These are phyloP conservation scores for Dissoconium aciculare DNA, from an alignment of 2,329 filamentous ascomycete species.

Conservation along the genomic window DNA sequence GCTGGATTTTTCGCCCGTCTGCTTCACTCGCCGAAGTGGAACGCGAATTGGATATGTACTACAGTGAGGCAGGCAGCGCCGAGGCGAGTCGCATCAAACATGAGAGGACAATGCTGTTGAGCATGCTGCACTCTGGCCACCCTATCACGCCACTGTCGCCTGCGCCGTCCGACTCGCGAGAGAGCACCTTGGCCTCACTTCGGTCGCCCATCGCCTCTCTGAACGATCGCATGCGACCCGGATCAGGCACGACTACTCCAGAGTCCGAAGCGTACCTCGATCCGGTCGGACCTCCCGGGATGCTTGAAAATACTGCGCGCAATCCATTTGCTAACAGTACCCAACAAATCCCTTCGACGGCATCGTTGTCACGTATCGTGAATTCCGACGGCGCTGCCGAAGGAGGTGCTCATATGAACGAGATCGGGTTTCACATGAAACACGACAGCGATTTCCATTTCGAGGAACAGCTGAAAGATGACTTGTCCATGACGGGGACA, in stretches of 20 bases:
- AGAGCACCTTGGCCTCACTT: slow-evolving; percentile 3
- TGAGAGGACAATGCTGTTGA: slow-evolving; percentile 18
- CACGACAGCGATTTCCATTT: no score
- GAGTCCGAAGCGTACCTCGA: slow-evolving; percentile 17
- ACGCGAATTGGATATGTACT: background rate
- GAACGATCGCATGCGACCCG: background rate
- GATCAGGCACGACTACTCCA: slow-evolving; percentile 8
- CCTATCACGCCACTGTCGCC: slow-evolving; percentile 19
- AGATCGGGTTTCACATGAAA: no score
- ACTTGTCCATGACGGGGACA: background rate
- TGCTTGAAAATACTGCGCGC: slow-evolving; percentile 16
- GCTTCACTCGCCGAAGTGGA: background rate
- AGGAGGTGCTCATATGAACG: no score
- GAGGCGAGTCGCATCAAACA: slow-evolving; percentile 26
- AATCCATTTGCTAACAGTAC: slow-evolving; percentile 31
- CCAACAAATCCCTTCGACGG: slow-evolving; percentile 18
- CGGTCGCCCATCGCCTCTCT: background rate
- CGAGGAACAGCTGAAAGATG: no score
- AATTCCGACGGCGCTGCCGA: background rate
- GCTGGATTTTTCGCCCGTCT: background rate
- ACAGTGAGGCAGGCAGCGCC: slow-evolving; percentile 5
- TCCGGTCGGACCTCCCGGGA: slow-evolving; percentile 15
- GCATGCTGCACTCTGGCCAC: background rate
- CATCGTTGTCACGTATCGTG: background rate
- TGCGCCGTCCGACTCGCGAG: slow-evolving; percentile 15